Conservation (phyloP, 2,329 filamentous ascomycete species). For the Aphanoascus verrucosus region DNA sequence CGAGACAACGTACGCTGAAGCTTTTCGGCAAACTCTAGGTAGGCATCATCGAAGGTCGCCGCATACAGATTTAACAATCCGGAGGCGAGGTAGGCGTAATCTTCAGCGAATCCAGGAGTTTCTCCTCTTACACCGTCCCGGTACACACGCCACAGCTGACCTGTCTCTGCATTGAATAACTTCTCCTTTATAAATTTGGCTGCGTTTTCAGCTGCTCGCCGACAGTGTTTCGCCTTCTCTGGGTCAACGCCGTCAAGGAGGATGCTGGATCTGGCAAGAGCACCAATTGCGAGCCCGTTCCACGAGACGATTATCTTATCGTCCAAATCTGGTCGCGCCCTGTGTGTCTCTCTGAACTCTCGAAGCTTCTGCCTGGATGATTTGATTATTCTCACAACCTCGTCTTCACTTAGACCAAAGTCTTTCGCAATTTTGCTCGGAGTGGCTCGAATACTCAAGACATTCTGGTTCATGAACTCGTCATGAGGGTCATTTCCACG, state of each 20-base stretch:
- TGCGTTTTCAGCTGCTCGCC: slow-evolving; percentile 55
- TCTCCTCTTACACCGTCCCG: slow-evolving; percentile 53
- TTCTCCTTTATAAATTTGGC: slow-evolving; percentile 61
- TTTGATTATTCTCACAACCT: slow-evolving; percentile 57
- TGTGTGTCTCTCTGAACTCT: slow-evolving; percentile 60
- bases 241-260: slow-evolving; percentile 53
- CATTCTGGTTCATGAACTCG: slow-evolving; percentile 90
- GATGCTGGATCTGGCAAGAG: slow-evolving; percentile 64
- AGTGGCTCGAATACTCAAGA: slow-evolving; percentile 60
- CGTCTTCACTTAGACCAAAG: slow-evolving; percentile 59
- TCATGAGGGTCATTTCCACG: slow-evolving; percentile 78
- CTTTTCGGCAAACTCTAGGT: slow-evolving; percentile 68
- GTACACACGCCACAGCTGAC: slow-evolving; percentile 63
- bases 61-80: slow-evolving; percentile 78
- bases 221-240: slow-evolving; percentile 49
- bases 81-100: slow-evolving; percentile 81
- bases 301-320: slow-evolving; percentile 79
- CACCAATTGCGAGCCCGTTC: slow-evolving; percentile 80
- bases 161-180: slow-evolving; percentile 56
- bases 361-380: slow-evolving; percentile 58
- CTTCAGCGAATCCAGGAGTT: slow-evolving; percentile 72
- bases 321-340: slow-evolving; percentile 67
- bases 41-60: slow-evolving; percentile 62
- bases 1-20: slow-evolving; percentile 54
- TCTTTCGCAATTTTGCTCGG: slow-evolving; percentile 60